These are phyloP conservation scores for Neofusicoccum cordaticola DNA, from an alignment of 2,329 filamentous ascomycete species.

Conservation along the genomic window DNA sequence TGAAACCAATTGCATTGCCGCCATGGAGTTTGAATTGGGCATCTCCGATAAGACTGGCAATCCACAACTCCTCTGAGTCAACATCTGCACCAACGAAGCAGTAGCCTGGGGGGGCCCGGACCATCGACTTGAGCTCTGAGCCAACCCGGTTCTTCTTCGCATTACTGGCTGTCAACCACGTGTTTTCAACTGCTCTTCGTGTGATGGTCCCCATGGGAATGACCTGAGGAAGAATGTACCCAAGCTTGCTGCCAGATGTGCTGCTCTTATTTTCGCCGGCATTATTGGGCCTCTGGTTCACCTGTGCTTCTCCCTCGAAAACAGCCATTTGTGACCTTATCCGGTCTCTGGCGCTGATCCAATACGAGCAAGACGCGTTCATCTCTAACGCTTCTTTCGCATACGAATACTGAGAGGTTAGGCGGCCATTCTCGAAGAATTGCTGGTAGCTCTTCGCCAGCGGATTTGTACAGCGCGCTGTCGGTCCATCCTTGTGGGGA, in stretches of 20 bases:
- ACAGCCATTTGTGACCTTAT: constrained; percentile 96
- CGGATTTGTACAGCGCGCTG: constrained; percentile 78
- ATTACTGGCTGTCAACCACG: constrained; percentile 96
- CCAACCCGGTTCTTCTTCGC: constrained; percentile 95
- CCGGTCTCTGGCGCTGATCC: constrained; percentile 91
- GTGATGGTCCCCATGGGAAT: constrained; percentile 99
- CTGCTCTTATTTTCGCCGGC: constrained; percentile 21
- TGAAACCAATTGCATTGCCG: constrained; percentile 96
- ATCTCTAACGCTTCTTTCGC: constrained; percentile 95
- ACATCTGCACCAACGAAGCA: constrained; percentile 96
- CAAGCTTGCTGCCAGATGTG: constrained; percentile 45
- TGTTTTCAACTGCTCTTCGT: constrained; percentile 90
- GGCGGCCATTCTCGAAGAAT: constrained; percentile 85
- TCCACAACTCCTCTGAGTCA: constrained; percentile 97
- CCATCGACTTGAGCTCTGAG: constrained; percentile 95
- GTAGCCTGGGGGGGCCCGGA: constrained; percentile 85
- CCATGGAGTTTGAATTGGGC: constrained; percentile 93
- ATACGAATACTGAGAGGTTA: constrained; percentile 84
- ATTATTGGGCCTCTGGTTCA: constrained; percentile 21
- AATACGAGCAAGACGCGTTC: constrained; percentile 98
- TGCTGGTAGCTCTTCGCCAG: constrained; percentile 86
- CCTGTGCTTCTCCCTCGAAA: constrained; percentile 63
- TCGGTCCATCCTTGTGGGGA: constrained; percentile 91
- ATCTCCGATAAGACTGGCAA: constrained; percentile 90
- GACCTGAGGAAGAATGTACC: constrained; percentile 90